Evolutionary conservation across 495 filamentous ascomycete species (phyloP).

Genomic region (Tuber magnatum): DNA sequence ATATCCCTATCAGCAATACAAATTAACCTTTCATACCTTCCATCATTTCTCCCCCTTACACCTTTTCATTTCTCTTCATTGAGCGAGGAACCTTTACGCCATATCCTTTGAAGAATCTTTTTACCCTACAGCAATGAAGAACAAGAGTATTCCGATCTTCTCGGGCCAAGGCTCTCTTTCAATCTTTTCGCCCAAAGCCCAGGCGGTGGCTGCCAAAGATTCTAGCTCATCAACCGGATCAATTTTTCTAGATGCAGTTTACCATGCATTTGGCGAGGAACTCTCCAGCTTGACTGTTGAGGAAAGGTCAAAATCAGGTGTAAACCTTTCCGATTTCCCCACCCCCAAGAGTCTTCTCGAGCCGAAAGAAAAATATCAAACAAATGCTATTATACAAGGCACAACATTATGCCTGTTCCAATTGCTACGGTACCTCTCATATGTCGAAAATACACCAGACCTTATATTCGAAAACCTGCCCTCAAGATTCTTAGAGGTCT

Average conservation of each 20-base stretch:
- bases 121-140: constrained; percentile 11
- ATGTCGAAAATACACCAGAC: constrained; percentile 23
- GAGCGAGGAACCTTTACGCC: neutral
- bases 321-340: constrained; percentile 24
- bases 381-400: constrained; percentile 25
- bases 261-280: constrained; percentile 25
- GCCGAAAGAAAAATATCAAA: constrained; percentile 25
- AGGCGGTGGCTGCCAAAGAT: constrained; percentile 22
- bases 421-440: constrained; percentile 29
- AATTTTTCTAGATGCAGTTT: constrained; percentile 20
- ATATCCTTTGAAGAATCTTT: neutral
- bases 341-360: constrained; percentile 18
- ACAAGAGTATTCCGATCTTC: constrained; percentile 26
- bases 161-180: constrained; percentile 29
- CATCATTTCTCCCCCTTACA: neutral
- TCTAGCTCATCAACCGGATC: constrained; percentile 21
- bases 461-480: constrained; percentile 18
- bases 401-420: constrained; percentile 22
- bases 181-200: constrained; percentile 27
- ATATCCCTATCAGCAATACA: neutral
- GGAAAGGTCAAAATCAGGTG: constrained; percentile 8
- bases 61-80: constrained; percentile 6
- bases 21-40: neutral
- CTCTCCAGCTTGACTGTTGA: constrained; percentile 23
- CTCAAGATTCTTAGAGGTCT: constrained; percentile 23